Evolutionary conservation across 192 early-diverging fungal species (phyloP).

Genomic region (Coemansia sp.): DNA sequence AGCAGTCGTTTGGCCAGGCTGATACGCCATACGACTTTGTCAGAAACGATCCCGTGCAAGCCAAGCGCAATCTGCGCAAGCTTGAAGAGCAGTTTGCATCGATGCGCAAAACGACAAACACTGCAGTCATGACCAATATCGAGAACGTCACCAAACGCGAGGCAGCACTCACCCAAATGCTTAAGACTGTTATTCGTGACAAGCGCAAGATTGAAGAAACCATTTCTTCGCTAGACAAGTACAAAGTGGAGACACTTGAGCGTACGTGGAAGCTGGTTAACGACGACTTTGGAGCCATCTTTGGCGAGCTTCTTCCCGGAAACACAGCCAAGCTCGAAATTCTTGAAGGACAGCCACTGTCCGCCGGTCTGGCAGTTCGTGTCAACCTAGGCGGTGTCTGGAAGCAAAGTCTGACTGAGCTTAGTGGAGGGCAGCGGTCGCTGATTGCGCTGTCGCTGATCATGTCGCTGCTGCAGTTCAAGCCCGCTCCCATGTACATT

Average conservation of each 20-base stretch:
- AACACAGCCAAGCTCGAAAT: constrained; percentile 86
- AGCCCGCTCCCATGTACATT: constrained; percentile 99
- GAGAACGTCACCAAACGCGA: constrained; percentile 93
- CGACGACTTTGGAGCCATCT: constrained; percentile 94
- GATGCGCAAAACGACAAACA: constrained; percentile 85
- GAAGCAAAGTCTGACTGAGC: constrained; percentile 94
- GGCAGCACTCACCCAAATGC: constrained; percentile 74
- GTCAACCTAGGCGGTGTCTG: constrained; percentile 95
- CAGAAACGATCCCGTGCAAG: constrained; percentile 69
- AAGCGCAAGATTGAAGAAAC: constrained; percentile 96
- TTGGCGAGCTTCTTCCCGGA: constrained; percentile 89
- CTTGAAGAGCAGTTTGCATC: constrained; percentile 73
- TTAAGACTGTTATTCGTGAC: constrained; percentile 86
- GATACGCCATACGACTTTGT: constrained; percentile 84
- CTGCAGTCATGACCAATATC: constrained; percentile 92
- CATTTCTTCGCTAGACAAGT: constrained; percentile 80
- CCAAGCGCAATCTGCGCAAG: constrained; percentile 70
- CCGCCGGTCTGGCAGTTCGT: constrained; percentile 88
- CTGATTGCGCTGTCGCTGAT: constrained; percentile 96
- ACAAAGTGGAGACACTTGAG: constrained; percentile 86
- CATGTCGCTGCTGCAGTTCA: constrained; percentile 93
- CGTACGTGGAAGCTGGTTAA: constrained; percentile 92
- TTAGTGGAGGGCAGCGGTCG: constrained; percentile 97
- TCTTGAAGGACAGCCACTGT: constrained; percentile 75
- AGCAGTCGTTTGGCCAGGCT: constrained; percentile 82